Evolutionary conservation across 441 rosid species (phyloP).

Genomic region (Erodium moschatum): DNA sequence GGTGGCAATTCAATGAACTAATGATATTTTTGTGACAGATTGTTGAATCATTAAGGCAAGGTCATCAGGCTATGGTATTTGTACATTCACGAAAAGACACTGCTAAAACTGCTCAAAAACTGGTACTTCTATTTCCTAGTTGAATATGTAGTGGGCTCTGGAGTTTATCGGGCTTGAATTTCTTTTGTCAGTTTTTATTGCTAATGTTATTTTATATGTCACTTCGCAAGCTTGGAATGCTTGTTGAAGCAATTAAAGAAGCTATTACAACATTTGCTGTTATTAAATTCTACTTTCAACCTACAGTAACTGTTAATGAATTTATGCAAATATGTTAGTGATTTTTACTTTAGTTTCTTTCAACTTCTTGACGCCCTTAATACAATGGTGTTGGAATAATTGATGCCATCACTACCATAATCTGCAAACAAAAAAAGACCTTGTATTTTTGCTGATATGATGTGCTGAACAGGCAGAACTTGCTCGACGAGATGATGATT

Average conservation of each 20-base stretch:
- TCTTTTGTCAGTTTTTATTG: background rate
- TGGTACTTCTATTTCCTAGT: conserved; percentile 40
- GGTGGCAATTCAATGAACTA: conserved; percentile 24
- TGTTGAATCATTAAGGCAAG: conserved; percentile 78
- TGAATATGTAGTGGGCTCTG: conserved; percentile 12
- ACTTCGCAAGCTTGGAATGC: conserved; percentile 2
- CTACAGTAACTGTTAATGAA: no score
- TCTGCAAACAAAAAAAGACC: no score
- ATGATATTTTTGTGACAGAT: conserved; percentile 42
- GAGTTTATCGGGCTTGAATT: conserved; percentile 16
- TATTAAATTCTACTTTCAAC: no score
- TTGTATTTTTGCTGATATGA: conserved; percentile 3
- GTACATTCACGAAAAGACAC: conserved; percentile 98
- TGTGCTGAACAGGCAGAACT: conserved; percentile 65
- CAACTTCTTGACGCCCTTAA: no score
- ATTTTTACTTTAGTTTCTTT: no score
- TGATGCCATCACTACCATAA: no score
- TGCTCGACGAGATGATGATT: conserved; percentile 53
- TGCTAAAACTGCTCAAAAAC: conserved; percentile 82
- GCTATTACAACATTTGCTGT: background rate
- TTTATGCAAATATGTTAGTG: no score
- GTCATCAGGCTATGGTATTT: conserved; percentile 95
- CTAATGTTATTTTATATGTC: background rate
- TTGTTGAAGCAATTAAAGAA: background rate
- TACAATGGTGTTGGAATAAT: no score